phyloP scores from a whole-genome alignment of 768 basidiomycete genomes.

The Phlegmacium glaucopus region DNA sequence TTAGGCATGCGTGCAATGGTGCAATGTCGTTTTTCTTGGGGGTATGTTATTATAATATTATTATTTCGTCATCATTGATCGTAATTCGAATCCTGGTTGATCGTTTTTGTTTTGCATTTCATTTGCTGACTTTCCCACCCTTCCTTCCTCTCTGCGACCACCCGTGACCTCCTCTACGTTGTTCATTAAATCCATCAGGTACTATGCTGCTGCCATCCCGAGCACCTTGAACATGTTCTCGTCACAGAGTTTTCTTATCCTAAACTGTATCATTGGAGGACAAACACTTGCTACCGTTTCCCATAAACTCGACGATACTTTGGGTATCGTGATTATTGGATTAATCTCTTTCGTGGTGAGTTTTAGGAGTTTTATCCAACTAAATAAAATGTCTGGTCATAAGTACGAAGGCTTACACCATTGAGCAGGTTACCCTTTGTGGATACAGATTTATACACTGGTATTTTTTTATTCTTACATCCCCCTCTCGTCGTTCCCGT shows the following conservation, averaged over 20 bases:
- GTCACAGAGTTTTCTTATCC: constrained; percentile 60
- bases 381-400: background rate
- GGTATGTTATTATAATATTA: too few relatives aligned
- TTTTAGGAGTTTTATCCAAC: too few relatives aligned
- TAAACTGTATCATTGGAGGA: constrained; percentile 68
- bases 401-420: background rate
- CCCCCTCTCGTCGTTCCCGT: background rate
- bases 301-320: constrained; percentile 29
- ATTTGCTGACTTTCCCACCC: too few relatives aligned
- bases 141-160: background rate
- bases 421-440: constrained; percentile 50
- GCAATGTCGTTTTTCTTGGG: too few relatives aligned
- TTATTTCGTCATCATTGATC: too few relatives aligned
- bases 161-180: background rate
- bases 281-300: constrained; percentile 61
- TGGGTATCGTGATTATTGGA: constrained; percentile 39
- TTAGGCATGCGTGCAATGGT: too few relatives aligned
- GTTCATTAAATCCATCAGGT: constrained; percentile 32
- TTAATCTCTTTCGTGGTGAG: constrained; percentile 35
- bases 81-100: too few relatives aligned
- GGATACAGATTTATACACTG: constrained; percentile 60
- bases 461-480: constrained; percentile 29
- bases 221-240: constrained; percentile 58
- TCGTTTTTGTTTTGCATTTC: background rate
- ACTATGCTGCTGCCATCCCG: constrained; percentile 50